Evolutionary conservation across 176 grass and related monocot genomes (phyloP).

Genomic region (Carex myosuroides): DNA sequence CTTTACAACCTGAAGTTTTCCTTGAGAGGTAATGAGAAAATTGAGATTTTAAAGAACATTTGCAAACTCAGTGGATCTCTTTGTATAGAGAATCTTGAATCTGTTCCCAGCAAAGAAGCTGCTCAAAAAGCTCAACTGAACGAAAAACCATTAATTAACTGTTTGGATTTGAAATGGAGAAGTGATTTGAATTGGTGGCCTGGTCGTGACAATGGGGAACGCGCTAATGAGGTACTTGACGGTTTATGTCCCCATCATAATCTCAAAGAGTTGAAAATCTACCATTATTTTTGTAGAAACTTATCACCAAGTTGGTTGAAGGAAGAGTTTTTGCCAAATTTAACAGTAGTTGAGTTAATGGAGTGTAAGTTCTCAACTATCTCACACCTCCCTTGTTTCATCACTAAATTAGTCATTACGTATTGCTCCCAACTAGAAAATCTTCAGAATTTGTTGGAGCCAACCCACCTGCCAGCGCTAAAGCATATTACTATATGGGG

Average conservation of each 20-base stretch:
- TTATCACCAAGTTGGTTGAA: constrained; percentile 4
- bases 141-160: not conserved
- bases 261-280: too few relatives aligned
- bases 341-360: not conserved
- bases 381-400: not conserved
- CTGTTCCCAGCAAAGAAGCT: not conserved
- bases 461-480: too few relatives aligned
- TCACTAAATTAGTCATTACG: not conserved
- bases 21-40: not conserved
- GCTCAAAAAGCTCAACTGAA: constrained; percentile 6
- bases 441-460: constrained; percentile 8
- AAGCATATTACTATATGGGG: too few relatives aligned
- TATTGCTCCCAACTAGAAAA: not conserved
- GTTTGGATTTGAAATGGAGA: not conserved
- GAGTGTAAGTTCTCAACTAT: not conserved
- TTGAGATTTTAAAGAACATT: constrained; percentile 2
- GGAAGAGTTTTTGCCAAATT: not conserved
- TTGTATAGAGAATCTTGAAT: not conserved
- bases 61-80: not conserved
- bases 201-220: too few relatives aligned
- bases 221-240: too few relatives aligned
- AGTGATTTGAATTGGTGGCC: too few relatives aligned
- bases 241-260: too few relatives aligned
- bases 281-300: not conserved
- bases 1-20: too few relatives aligned